These are phyloP conservation scores for Backusella tarrabulga DNA, from an alignment of 192 early-diverging fungal species.

Conservation along the genomic window DNA sequence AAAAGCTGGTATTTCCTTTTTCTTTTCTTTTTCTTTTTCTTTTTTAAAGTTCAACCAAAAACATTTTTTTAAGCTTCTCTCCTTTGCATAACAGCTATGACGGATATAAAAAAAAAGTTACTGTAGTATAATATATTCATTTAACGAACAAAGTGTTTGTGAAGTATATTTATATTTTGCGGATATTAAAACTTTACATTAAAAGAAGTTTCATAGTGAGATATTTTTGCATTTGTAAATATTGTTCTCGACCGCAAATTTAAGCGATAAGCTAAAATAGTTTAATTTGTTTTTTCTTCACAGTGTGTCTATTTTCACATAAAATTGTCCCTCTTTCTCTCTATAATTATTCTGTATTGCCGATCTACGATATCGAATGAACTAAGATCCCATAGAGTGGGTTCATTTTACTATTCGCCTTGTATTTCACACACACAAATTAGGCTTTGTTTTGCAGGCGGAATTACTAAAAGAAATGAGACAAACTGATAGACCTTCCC, in stretches of 20 bases:
- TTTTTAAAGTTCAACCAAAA: background rate
- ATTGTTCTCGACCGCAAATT: background rate
- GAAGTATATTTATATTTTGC: background rate
- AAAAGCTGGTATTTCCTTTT: background rate
- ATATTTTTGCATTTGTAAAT: background rate
- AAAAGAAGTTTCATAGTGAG: background rate
- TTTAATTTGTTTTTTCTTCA: background rate
- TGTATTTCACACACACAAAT: background rate
- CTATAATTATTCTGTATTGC: too few species aligned
- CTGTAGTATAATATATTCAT: background rate
- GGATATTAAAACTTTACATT: background rate
- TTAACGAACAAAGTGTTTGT: background rate
- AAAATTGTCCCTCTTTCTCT: too few species aligned
- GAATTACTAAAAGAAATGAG: background rate
- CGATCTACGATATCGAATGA: too few species aligned
- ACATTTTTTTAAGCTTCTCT: background rate
- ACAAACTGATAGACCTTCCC: background rate
- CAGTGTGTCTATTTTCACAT: too few species aligned
- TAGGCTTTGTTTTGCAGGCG: background rate
- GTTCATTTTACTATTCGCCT: too few species aligned
- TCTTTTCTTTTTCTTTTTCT: background rate
- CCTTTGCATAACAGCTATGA: background rate
- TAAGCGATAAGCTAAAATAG: conserved; percentile 3
- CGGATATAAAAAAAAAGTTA: background rate
- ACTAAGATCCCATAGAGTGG: too few species aligned